Base-by-base conservation (phyloP, 2,329 filamentous ascomycete species). In the Aspergillus udagawae region DNA sequence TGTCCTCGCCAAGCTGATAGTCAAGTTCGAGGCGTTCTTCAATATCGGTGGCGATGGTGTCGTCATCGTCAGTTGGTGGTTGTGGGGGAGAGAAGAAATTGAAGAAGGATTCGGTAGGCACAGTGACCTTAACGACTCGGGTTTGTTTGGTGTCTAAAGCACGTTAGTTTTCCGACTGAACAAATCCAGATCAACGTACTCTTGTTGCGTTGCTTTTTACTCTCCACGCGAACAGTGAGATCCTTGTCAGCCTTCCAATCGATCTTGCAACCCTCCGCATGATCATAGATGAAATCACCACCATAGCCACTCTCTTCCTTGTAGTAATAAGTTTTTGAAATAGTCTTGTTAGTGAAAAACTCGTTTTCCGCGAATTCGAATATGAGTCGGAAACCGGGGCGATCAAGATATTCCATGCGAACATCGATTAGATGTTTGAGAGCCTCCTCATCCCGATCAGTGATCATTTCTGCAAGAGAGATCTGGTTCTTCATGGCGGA, bases 161-260 rank as follows among this genome's bases (percentile, higher is more conserved):
- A 42, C 55, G 59, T 68, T 60, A 57, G 52, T 49, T 44, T 38
- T 48, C 42, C n/a, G 12, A 28, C 3, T 20, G 9, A 55, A 51
- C 57, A 47, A 29, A 12, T 7, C 14, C 12, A 23, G 17, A 17
- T 48, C n/a, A 48, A 75, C 86, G 80, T 83, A 99, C 94, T 97
- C 86, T 97, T 99, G 82, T 99, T 99, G 64, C 94, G 86, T 82
- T 99, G 94, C 84, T 99, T 99, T 86, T 99, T 99, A 83, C 91
- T 95, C 83, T 99, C 94, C 60, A 97, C 82, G 66, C 91, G 88
- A 64, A 97, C 90, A 49, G 94, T 99, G 67, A 99, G 82, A 72
- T 99, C 94, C 78, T 96, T 92, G 70, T 89, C 89, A 9, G 87
- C 80, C 80, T 96, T 94, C 94, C 94, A 99, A 68, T 97, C 89